A percentile compares a stretch with the other conserved stretches of the same genome.
phyloP scores from a whole-genome alignment of 192 early-diverging fungal species.

The Mortierella alpina region DNA sequence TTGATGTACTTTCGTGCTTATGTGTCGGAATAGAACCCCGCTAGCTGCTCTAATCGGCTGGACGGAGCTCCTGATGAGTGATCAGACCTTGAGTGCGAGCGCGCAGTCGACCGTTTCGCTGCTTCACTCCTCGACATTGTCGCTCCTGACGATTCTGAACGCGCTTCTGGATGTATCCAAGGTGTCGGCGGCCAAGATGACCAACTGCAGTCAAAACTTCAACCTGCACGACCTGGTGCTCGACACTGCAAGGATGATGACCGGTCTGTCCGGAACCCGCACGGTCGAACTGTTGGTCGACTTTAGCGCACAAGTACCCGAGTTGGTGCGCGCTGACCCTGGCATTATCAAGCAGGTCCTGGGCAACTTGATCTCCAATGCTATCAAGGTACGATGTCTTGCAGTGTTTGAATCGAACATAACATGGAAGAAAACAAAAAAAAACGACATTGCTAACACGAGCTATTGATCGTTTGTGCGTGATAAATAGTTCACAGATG shows the following conservation, averaged over 20 bases:
- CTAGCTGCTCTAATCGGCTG: conserved; percentile 51
- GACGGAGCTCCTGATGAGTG: conserved; percentile 51
- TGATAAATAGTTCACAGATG: conserved; percentile 41
- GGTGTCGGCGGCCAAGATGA: conserved; percentile 52
- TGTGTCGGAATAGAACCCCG: conserved; percentile 28
- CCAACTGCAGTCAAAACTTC: conserved; percentile 51
- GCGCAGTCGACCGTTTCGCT: conserved; percentile 50
- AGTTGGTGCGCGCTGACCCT: conserved; percentile 47
- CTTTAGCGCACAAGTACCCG: conserved; percentile 49
- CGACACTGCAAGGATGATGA: conserved; percentile 51
- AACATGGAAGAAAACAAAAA: too few species aligned
- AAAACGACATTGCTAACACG: not conserved
- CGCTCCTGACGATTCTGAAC: conserved; percentile 44
- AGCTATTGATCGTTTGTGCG: not conserved
- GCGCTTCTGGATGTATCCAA: conserved; percentile 51
- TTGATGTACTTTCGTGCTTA: not conserved
- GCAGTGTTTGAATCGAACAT: not conserved
- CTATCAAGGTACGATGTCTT: conserved; percentile 44
- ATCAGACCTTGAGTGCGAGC: conserved; percentile 41
- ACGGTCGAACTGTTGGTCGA: conserved; percentile 50
- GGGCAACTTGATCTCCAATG: conserved; percentile 50
- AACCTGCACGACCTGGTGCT: conserved; percentile 52
- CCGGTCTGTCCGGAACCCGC: conserved; percentile 50
- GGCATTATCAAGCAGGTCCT: conserved; percentile 50
- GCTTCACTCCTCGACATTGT: conserved; percentile 49